Evolutionary conservation across 1,284 basidiomycete genomes (phyloP), one percentile per base, ranked within the genome.

Genomic region (Wallemia ichthyophaga): DNA sequence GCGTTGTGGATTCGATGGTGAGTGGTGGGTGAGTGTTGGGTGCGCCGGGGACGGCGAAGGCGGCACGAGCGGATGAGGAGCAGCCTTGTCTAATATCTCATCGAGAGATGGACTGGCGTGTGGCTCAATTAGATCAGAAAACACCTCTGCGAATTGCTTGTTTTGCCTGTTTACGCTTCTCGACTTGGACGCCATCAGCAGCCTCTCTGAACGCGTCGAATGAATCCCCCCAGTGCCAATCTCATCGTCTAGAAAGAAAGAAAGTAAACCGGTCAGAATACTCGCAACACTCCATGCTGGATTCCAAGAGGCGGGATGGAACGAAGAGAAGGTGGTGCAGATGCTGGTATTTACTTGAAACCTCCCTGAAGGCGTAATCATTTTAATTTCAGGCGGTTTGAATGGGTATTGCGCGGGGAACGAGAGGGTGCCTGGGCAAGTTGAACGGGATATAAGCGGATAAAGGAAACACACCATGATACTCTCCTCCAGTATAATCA

Each of bases 181-280:
- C 17, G 59, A 59, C 31, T 56, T 57, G 5, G 28, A 27, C 19
- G 62, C 62, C 7, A 61, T 58, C 1, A 21, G 24, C 33, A 37
- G 26, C 57, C 60, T 61, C 26, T 63, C 62, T 27, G 61, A 60
- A 7, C 60, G 59, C 24, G 59, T 60, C 1, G 58, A 58, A 1
- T 58, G 25, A 21, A 62, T 59, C 15, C 58, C 48, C 55, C 65
- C 66, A 0, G 66, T 67, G 1, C 65, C 66, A 21, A 66, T 65
- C 58, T 67, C 66, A 13, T 66, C 64, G 1, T 60, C 60, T 5
- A 65, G 58, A 65, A 67, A 66, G 59, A 67, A 67, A 21, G 58
- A 60, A n/a, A 66, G 58, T 23, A 67, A 37, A 1, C 55, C 55
- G 25, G 63, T 63, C 21, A 67, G 58, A 58, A 66, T 67, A 2